Percentiles rank a stretch among this genome's conserved stretches.
Evolutionary conservation across 371 early-diverging fungal species (phyloP).

Genomic region (Sporodiniella umbellata): DNA sequence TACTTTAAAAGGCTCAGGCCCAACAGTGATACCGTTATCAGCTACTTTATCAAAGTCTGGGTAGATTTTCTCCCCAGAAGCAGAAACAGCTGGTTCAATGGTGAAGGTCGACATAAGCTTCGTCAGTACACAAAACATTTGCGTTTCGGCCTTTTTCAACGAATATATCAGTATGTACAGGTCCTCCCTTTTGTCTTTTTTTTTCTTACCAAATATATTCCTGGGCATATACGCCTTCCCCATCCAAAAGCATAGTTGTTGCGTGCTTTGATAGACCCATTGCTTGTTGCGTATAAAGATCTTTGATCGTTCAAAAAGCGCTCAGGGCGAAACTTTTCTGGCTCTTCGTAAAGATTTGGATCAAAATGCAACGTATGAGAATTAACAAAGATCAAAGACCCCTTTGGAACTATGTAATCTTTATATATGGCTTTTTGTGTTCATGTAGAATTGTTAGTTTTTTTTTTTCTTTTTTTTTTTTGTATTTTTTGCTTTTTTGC

Average conservation of each 20-base stretch:
- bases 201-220: conserved; percentile 9
- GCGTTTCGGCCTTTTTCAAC: conserved; percentile 20
- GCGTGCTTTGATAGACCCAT: background rate
- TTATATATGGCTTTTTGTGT: background rate
- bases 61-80: conserved; percentile 6
- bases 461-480: too few relatives aligned
- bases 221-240: conserved; percentile 18
- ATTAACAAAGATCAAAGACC: background rate
- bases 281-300: conserved; percentile 1
- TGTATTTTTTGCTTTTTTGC: too few relatives aligned
- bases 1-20: conserved; percentile 11
- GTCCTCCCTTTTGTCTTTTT: too few relatives aligned
- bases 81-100: conserved; percentile 9
- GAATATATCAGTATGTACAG: background rate
- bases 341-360: background rate
- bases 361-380: background rate
- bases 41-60: conserved; percentile 7
- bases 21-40: conserved; percentile 7
- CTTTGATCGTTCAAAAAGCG: background rate
- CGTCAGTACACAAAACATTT: conserved; percentile 11
- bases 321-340: conserved; percentile 7
- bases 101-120: conserved; percentile 4
- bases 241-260: conserved; percentile 5
- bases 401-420: background rate
- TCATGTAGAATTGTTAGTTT: background rate